These are phyloP conservation scores for Alternaria alternata DNA, from an alignment of 2,329 filamentous ascomycete species.

Conservation along the genomic window DNA sequence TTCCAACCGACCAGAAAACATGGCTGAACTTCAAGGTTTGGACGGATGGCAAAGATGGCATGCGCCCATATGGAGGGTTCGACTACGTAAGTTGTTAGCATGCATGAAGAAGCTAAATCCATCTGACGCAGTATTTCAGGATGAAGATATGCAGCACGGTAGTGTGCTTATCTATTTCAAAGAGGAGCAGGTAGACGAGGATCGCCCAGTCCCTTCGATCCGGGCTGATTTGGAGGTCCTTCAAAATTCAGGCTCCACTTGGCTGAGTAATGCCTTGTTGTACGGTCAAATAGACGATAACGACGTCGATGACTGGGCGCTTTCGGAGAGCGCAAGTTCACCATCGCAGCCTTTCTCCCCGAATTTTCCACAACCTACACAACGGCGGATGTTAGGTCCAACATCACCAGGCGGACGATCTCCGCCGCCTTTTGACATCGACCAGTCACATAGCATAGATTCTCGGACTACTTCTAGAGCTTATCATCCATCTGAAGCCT, in stretches of 20 bases:
- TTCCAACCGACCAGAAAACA: slow-evolving; percentile 33
- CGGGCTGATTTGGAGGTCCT: slow-evolving; percentile 47
- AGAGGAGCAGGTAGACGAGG: slow-evolving; percentile 48
- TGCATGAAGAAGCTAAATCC: neutral
- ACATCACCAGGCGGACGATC: slow-evolving; percentile 36
- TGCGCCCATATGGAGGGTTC: slow-evolving; percentile 49
- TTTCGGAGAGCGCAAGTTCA: slow-evolving; percentile 34
- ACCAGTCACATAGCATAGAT: slow-evolving; percentile 31
- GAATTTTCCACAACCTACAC: slow-evolving; percentile 24
- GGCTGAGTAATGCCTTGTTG: slow-evolving; percentile 47
- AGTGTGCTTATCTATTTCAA: slow-evolving; percentile 51
- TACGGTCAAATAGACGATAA: slow-evolving; percentile 49
- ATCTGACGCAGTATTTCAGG: slow-evolving; percentile 28
- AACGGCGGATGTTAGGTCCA: slow-evolving; percentile 37
- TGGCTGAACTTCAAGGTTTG: slow-evolving; percentile 51
- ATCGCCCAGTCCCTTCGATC: slow-evolving; percentile 48
- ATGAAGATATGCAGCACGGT: slow-evolving; percentile 50
- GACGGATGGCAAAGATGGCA: slow-evolving; percentile 40
- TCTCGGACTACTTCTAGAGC: slow-evolving; percentile 25
- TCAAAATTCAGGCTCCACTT: slow-evolving; percentile 48
- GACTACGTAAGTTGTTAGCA: slow-evolving; percentile 40
- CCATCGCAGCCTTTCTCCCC: slow-evolving; percentile 24
- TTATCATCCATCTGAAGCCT: slow-evolving; percentile 24
- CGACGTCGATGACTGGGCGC: slow-evolving; percentile 43
- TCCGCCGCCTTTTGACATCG: slow-evolving; percentile 42